Evolutionary conservation across 2,329 filamentous ascomycete genomes (phyloP), one percentile per base, ranked within the genome.

Genomic region (Fusarium virguliforme): DNA sequence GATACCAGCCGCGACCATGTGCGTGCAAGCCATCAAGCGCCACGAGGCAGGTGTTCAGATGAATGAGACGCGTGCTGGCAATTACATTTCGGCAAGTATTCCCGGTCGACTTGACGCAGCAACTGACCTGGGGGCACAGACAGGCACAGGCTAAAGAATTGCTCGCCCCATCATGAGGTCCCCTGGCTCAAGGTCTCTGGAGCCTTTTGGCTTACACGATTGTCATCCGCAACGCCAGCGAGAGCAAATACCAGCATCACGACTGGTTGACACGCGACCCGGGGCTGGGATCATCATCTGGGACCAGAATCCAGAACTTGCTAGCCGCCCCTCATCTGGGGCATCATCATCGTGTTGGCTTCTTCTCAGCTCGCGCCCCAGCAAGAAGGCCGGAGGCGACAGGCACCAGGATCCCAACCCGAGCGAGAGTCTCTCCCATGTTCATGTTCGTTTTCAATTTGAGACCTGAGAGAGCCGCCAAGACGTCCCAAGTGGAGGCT

Each of bases 121-220:
- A 63, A 48, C 46, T 61, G 51, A 56, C 51, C 60, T 30, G 56
- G 35, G 46, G 56, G 60, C 64, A 71, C 46, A 65, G 56, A 46
- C 64, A 40, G 56, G 60, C 64, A 71, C 46, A 65, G 56, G 51
- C 64, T 53, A 38, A 48, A 54, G n/a, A 37, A 67, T 46, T 12
- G n/a, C 28, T 24, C 12, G 18, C 34, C 41, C 64, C 64, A 62
- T 68, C 24, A 48, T 50, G 22, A 43, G 55, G 40, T 32, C 60
- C 55, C 40, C 54, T 65, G 59, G 59, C 51, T 60, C 59, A 34
- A 22, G 50, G 51, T 35, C 55, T 43, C 40, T 55, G 22, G 46
- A 54, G 40, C 68, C 68, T 71, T 26, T 72, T 70, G 40, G 62
- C 68, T 72, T 72, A 71, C 65, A 71, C 54, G 62, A 48, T 63